A percentile compares a stretch with the other conserved stretches of the same genome.
Conservation (phyloP, 345 rosid species). For the Ricinus communis region DNA sequence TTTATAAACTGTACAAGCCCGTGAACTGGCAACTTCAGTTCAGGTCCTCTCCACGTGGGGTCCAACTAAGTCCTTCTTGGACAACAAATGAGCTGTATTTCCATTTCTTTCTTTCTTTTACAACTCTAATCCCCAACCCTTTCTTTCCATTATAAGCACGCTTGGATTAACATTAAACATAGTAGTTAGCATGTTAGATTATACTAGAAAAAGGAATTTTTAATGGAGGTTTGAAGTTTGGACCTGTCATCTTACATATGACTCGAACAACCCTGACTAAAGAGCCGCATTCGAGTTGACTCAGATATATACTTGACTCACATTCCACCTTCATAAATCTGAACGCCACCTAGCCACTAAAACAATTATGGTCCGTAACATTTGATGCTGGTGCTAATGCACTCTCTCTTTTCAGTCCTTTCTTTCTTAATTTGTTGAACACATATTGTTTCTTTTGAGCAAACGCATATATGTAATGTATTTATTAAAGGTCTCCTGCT, state of each 20-base stretch:
- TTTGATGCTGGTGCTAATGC: neutral
- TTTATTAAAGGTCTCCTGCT: too few species aligned
- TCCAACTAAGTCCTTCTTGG: slow-evolving; percentile 24
- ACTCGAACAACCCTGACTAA: too few species aligned
- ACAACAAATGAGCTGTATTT: slow-evolving; percentile 46
- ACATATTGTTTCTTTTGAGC: too few species aligned
- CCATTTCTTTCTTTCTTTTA: slow-evolving; percentile 18
- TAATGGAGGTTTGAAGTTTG: too few species aligned
- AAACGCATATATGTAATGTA: too few species aligned
- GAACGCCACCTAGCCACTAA: neutral
- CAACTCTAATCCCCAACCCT: too few species aligned
- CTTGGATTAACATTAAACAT: too few species aligned
- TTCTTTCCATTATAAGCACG: too few species aligned
- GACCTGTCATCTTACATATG: too few species aligned
- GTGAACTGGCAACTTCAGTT: slow-evolving; percentile 70
- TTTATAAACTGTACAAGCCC: slow-evolving; percentile 27
- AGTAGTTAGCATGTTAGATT: too few species aligned
- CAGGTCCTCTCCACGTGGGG: slow-evolving; percentile 48
- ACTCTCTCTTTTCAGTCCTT: neutral
- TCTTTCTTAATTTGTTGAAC: neutral
- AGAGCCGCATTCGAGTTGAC: too few species aligned
- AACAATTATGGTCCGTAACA: neutral
- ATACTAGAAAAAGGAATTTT: too few species aligned
- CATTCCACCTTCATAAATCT: neutral
- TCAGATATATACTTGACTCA: neutral